phyloP scores from a whole-genome alignment of 2,329 filamentous ascomycete species.

The Paraconiothyrium sp. region DNA sequence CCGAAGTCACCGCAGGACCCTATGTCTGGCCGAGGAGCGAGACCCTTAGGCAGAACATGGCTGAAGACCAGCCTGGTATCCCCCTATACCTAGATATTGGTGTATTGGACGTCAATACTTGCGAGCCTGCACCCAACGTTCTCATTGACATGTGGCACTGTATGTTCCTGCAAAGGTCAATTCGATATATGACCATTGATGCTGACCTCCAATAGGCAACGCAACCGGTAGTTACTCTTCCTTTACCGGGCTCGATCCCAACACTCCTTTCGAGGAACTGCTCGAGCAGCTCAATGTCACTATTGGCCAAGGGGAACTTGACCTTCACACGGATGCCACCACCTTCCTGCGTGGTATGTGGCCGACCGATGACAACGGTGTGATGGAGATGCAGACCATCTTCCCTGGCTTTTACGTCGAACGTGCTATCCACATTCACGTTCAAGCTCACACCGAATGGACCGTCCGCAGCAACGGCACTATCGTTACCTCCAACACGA shows the following conservation, averaged over 20 bases:
- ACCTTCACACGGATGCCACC: constrained; percentile 41
- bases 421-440: constrained; percentile 35
- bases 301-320: constrained; percentile 22
- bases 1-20: constrained; percentile 27
- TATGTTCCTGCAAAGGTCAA: neutral
- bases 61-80: constrained; percentile 49
- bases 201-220: constrained; percentile 15
- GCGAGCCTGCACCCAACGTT: constrained; percentile 50
- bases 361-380: constrained; percentile 37
- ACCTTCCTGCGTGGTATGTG: constrained; percentile 42
- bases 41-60: constrained; percentile 45
- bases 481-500: constrained; percentile 38
- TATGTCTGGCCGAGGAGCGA: constrained; percentile 34
- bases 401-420: constrained; percentile 37
- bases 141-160: constrained; percentile 54
- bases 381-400: constrained; percentile 38
- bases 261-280: constrained; percentile 27
- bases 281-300: constrained; percentile 41
- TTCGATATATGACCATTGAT: neutral
- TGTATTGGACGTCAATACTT: constrained; percentile 53
- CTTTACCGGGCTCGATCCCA: constrained; percentile 35
- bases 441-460: constrained; percentile 32
- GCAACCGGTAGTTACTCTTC: constrained; percentile 39
- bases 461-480: constrained; percentile 41
- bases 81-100: constrained; percentile 55